phyloP scores from a whole-genome alignment of 352 stramenopile genomes.

The Pythium utonaiense region DNA sequence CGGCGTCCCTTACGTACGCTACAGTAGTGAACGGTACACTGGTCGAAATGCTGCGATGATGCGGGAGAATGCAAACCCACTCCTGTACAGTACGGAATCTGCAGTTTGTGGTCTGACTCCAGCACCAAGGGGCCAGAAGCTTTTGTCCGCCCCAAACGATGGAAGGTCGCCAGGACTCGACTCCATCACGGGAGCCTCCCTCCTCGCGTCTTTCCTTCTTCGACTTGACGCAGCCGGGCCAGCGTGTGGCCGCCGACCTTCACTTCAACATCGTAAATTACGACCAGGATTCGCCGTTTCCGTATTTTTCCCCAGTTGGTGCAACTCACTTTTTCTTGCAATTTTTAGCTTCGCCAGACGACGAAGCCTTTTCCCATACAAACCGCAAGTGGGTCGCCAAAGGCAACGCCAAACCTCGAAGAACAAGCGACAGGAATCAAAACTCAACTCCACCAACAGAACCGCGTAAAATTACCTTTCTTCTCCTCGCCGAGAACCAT shows the following conservation, averaged over 20 bases:
- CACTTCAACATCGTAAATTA: constrained; percentile 31
- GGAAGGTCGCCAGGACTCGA: constrained; percentile 20
- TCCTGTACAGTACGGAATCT: not conserved
- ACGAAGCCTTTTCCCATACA: constrained; percentile 4
- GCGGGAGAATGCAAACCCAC: too few species aligned
- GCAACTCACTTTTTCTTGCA: constrained; percentile 8
- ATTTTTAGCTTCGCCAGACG: not conserved
- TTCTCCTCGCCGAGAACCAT: constrained; percentile 11
- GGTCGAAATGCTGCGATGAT: not conserved
- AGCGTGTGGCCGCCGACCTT: not conserved
- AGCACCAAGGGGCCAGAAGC: not conserved
- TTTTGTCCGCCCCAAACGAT: constrained; percentile 4
- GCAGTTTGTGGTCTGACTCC: not conserved
- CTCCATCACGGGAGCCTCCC: too few species aligned
- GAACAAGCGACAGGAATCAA: not conserved
- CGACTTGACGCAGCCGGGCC: constrained; percentile 20
- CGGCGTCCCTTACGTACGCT: not conserved
- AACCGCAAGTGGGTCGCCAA: constrained; percentile 1
- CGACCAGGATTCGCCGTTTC: constrained; percentile 8
- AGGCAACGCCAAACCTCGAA: not conserved
- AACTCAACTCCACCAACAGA: constrained; percentile 12
- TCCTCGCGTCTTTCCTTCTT: constrained; percentile 14
- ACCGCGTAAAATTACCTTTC: constrained; percentile 22
- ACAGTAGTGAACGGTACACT: too few species aligned
- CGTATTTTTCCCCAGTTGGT: constrained; percentile 19